phyloP scores from a whole-genome alignment of 1,284 basidiomycete genomes.

The Irpex rosettiformis region DNA sequence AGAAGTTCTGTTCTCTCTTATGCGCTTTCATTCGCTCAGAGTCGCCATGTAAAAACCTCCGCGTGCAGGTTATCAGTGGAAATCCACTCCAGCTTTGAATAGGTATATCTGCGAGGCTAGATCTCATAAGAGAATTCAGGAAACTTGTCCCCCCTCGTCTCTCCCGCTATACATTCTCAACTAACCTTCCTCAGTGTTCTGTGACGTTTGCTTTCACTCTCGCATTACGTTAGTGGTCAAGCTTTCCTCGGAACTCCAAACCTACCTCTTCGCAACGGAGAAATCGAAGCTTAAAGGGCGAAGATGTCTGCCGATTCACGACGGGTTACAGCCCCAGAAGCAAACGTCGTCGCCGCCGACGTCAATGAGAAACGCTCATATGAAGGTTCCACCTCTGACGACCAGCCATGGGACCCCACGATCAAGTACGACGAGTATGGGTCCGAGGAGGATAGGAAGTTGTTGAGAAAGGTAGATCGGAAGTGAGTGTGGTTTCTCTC shows the following conservation, averaged over 20 bases:
- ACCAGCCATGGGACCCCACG: no score
- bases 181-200: no score
- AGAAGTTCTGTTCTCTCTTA: neutral
- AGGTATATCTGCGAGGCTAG: neutral
- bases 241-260: neutral
- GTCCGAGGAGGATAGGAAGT: neutral
- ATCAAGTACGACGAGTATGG: conserved; percentile 2
- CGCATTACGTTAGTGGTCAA: neutral
- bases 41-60: no score
- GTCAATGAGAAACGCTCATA: neutral
- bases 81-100: neutral
- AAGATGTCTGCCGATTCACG: neutral
- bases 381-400: neutral
- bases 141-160: neutral
- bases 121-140: neutral
- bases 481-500: neutral
- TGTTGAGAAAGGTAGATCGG: neutral
- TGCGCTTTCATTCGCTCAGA: neutral
- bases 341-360: neutral
- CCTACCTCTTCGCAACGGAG: neutral
- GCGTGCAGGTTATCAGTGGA: neutral
- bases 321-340: neutral
- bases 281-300: no score
- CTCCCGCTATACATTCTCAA: no score
- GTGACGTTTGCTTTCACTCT: no score